A percentile compares a stretch with the other conserved stretches of the same genome.
Conservation (phyloP, 805 yeast species). For the Spathaspora hagerdaliae region DNA sequence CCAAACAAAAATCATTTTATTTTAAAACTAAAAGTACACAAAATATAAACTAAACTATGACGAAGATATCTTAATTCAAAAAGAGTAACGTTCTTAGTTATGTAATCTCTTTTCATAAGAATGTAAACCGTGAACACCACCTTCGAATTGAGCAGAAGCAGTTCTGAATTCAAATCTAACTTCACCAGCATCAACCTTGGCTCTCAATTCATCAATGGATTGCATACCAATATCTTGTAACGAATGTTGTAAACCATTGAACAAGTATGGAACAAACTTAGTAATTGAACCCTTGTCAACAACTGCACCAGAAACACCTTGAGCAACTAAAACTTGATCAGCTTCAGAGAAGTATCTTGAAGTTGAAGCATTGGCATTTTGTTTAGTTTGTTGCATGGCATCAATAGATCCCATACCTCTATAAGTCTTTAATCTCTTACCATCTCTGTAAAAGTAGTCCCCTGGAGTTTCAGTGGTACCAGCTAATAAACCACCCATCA, state of each 20-base stretch:
- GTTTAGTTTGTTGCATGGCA: slow-evolving; percentile 92
- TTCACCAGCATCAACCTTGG: slow-evolving; percentile 57
- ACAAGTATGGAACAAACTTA: slow-evolving; percentile 91
- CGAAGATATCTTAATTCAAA: not conserved
- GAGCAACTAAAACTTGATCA: slow-evolving; percentile 95
- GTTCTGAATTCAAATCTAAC: slow-evolving; percentile 97
- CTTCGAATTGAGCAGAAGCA: slow-evolving; percentile 97
- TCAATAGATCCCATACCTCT: slow-evolving; percentile 99
- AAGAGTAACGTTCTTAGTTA: slow-evolving; percentile 43
- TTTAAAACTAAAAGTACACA: not conserved
- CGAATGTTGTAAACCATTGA: slow-evolving; percentile 95
- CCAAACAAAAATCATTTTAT: not conserved
- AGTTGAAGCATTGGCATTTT: slow-evolving; percentile 93
- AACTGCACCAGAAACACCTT: slow-evolving; percentile 97
- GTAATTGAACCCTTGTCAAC: slow-evolving; percentile 94
- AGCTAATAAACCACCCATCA: slow-evolving; percentile 99
- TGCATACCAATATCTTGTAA: slow-evolving; percentile 94
- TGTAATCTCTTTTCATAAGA: slow-evolving; percentile 97
- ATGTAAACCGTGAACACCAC: slow-evolving; percentile 95
- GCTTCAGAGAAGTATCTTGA: slow-evolving; percentile 97
- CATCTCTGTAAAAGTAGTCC: slow-evolving; percentile 95
- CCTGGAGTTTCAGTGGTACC: slow-evolving; percentile 99
- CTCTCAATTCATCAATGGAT: slow-evolving; percentile 61
- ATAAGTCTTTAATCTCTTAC: slow-evolving; percentile 94
- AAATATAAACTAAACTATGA: not conserved